phyloP scores from a whole-genome alignment of 768 basidiomycete species.

The Serendipita vermifera region DNA sequence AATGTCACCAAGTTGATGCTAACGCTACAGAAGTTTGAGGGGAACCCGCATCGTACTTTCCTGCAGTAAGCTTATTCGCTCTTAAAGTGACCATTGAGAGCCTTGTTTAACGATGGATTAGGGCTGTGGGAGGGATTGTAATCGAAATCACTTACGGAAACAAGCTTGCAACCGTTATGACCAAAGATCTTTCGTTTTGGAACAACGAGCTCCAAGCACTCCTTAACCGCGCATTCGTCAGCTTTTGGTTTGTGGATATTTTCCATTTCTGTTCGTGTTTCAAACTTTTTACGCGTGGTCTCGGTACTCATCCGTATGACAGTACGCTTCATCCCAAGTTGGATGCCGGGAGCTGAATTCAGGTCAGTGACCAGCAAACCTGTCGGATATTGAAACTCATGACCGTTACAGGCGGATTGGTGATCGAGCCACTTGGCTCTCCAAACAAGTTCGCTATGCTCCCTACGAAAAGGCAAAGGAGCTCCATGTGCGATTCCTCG shows the following conservation, averaged over 20 bases:
- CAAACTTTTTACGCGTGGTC: not conserved
- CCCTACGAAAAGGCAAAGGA: not conserved
- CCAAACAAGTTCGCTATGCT: not conserved
- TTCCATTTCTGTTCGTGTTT: not conserved
- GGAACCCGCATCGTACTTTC: not conserved
- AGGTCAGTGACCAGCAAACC: not conserved
- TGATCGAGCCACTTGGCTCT: not conserved
- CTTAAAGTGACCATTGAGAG: not conserved
- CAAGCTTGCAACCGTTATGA: not conserved
- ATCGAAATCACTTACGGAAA: not conserved
- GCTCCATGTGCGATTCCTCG: not conserved
- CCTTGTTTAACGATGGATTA: not conserved
- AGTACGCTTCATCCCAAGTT: not conserved
- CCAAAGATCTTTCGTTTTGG: not conserved
- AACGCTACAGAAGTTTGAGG: not conserved
- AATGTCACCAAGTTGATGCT: not conserved
- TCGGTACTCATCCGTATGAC: not conserved
- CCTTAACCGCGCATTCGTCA: not conserved
- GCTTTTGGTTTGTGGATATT: not conserved
- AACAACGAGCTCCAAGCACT: not conserved
- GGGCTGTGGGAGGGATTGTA: not conserved
- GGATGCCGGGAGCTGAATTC: not conserved
- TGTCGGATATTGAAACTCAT: not conserved
- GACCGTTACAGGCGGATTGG: not conserved
- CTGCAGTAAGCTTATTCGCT: not conserved